phyloP scores from a whole-genome alignment of 768 basidiomycete species.

The Rhizopogon vesiculosus region DNA sequence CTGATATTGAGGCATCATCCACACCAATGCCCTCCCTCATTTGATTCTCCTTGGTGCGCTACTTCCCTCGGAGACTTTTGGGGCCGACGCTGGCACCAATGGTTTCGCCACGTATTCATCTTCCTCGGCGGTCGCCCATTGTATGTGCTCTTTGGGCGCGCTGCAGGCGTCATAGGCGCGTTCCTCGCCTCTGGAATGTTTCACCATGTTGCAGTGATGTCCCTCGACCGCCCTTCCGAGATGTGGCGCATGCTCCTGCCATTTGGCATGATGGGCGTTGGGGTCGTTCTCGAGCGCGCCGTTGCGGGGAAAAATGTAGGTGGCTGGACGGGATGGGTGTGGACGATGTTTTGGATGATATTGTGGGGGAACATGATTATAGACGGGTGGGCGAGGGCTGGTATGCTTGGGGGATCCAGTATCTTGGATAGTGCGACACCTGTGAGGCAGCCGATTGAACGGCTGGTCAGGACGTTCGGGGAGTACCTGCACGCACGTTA shows the following conservation, averaged over 20 bases:
- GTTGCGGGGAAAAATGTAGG: constrained; percentile 22
- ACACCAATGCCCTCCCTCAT: constrained; percentile 28
- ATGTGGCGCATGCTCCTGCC: constrained; percentile 38
- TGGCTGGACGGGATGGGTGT: constrained; percentile 28
- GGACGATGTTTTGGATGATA: constrained; percentile 28
- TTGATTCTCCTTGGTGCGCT: constrained; percentile 29
- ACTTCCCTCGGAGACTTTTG: constrained; percentile 35
- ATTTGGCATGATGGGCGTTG: constrained; percentile 53
- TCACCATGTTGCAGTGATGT: constrained; percentile 49
- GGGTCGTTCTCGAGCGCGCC: constrained; percentile 40
- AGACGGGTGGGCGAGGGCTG: constrained; percentile 16
- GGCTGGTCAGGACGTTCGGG: constrained; percentile 7
- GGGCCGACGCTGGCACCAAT: constrained; percentile 35
- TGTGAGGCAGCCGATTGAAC: constrained; percentile 8
- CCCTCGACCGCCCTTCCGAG: constrained; percentile 43
- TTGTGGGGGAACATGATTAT: constrained; percentile 18
- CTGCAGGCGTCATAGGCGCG: constrained; percentile 46
- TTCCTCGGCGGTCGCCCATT: constrained; percentile 25
- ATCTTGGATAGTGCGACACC: constrained; percentile 5
- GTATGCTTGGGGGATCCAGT: constrained; percentile 6
- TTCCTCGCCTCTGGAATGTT: constrained; percentile 54
- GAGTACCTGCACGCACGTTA: constrained; percentile 6
- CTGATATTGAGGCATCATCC: constrained; percentile 25
- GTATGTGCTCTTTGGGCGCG: constrained; percentile 38
- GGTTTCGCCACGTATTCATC: constrained; percentile 27